Conservation (phyloP, 441 rosid species). For the Dalechampia spathulata region DNA sequence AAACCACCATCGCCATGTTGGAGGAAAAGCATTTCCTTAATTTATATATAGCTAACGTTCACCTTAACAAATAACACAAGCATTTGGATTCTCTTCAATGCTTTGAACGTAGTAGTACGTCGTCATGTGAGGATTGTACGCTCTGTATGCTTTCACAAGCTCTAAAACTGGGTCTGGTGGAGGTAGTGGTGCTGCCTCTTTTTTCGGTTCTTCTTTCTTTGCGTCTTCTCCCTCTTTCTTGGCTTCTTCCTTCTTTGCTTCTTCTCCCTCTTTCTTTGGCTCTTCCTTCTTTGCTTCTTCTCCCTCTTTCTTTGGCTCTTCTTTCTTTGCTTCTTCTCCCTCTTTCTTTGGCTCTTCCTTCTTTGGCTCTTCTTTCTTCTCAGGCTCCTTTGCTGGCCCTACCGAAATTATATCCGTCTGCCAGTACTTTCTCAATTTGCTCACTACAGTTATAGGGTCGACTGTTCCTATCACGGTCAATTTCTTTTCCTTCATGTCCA, state of each 20-base stretch:
- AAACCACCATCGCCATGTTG: conserved; percentile 18
- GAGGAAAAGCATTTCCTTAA: background rate
- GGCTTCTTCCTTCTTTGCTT: conserved; percentile 33
- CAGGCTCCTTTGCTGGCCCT: conserved; percentile 90
- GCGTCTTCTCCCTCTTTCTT: conserved; percentile 27
- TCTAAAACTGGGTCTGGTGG: conserved; percentile 58
- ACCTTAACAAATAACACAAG: conserved; percentile 56
- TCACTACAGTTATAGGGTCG: conserved; percentile 69
- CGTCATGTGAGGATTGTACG: conserved; percentile 75
- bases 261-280: conserved; percentile 34
- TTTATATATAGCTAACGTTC: too few relatives aligned
- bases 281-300: conserved; percentile 34
- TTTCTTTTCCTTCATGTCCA: conserved; percentile 80
- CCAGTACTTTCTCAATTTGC: conserved; percentile 85
- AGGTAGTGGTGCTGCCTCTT: conserved; percentile 34
- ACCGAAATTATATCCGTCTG: conserved; percentile 57
- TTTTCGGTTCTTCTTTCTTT: conserved; percentile 37
- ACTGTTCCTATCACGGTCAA: conserved; percentile 71
- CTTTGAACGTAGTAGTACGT: conserved; percentile 68
- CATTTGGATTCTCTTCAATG: conserved; percentile 87
- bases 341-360: conserved; percentile 45
- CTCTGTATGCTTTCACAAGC: conserved; percentile 75
- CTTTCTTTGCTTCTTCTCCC: conserved; percentile 22
- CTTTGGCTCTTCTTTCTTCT: conserved; percentile 80
- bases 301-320: conserved; percentile 16